These are phyloP conservation scores for Fimicolochytrium jonesii DNA, from an alignment of 192 early-diverging fungal genomes.

Conservation along the genomic window DNA sequence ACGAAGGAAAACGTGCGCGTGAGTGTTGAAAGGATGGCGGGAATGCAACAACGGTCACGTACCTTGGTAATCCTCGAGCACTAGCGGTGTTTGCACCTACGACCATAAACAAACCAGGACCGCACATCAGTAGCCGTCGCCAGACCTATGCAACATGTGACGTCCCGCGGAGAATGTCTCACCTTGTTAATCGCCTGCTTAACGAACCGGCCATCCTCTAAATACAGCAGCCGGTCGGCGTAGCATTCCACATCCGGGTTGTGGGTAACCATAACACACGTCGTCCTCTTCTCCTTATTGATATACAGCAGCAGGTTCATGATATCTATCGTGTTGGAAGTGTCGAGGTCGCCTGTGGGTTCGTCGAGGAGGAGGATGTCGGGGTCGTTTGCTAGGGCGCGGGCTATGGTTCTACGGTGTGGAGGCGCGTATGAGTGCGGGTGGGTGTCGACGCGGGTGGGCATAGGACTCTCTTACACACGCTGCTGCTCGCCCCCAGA, in stretches of 20 bases:
- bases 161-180: background rate
- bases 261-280: constrained; percentile 34
- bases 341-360: constrained; percentile 78
- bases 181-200: constrained; percentile 31
- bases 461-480: constrained; percentile 18
- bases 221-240: constrained; percentile 30
- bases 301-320: constrained; percentile 32
- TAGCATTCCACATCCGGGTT: constrained; percentile 38
- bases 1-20: background rate
- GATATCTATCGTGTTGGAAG: constrained; percentile 29
- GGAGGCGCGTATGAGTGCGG: background rate
- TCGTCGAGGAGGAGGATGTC: constrained; percentile 84
- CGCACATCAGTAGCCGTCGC: no score
- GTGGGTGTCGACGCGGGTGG: no score
- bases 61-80: constrained; percentile 32
- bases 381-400: constrained; percentile 74
- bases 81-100: constrained; percentile 23
- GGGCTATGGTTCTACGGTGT: constrained; percentile 47
- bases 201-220: constrained; percentile 29
- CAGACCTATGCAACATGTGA: background rate
- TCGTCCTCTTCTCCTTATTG: constrained; percentile 25
- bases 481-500: constrained; percentile 37
- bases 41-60: background rate
- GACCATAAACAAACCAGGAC: no score
- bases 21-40: background rate